phyloP scores from a whole-genome alignment of 2,329 filamentous ascomycete genomes.

The Ophiostoma populinum region DNA sequence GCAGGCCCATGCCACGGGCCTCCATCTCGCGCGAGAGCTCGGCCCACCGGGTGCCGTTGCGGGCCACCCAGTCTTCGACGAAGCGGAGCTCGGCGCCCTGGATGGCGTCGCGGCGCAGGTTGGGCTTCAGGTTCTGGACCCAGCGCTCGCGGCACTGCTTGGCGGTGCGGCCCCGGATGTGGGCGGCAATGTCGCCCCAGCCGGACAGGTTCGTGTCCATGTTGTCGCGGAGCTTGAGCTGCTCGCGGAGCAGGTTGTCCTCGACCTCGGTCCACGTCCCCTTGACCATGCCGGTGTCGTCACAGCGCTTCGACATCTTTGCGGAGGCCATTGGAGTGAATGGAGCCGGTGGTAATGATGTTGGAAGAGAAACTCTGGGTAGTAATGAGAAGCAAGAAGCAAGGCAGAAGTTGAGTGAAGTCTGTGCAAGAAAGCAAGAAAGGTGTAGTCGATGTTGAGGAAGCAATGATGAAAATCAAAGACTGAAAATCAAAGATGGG shows the following conservation, averaged over 20 bases:
- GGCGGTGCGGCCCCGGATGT: conserved; percentile 61
- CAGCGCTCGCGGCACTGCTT: conserved; percentile 94
- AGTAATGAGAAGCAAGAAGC: too few relatives aligned
- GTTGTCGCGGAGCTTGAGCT: conserved; percentile 50
- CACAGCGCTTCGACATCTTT: too few relatives aligned
- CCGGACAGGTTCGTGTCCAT: conserved; percentile 34
- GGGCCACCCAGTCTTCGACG: conserved; percentile 61
- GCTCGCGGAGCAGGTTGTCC: conserved; percentile 46
- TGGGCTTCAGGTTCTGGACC: conserved; percentile 78
- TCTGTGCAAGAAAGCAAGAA: too few relatives aligned
- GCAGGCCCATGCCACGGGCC: conserved; percentile 30
- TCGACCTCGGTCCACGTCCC: conserved; percentile 61
- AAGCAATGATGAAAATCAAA: too few relatives aligned
- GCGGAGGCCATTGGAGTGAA: too few relatives aligned
- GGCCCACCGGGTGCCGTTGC: conserved; percentile 79
- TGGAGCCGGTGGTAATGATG: too few relatives aligned
- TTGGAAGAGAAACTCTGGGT: too few relatives aligned
- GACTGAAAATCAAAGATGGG: too few relatives aligned
- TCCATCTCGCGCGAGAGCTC: conserved; percentile 68
- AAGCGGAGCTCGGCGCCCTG: conserved; percentile 48
- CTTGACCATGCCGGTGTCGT: conserved; percentile 9
- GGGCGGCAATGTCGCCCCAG: conserved; percentile 72
- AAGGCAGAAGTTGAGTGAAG: too few relatives aligned
- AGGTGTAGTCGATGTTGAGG: too few relatives aligned
- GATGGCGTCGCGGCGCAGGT: conserved; percentile 57